Evolutionary conservation across 495 filamentous ascomycete genomes (phyloP).

Genomic region (Pyrenopolyporus hunteri): DNA sequence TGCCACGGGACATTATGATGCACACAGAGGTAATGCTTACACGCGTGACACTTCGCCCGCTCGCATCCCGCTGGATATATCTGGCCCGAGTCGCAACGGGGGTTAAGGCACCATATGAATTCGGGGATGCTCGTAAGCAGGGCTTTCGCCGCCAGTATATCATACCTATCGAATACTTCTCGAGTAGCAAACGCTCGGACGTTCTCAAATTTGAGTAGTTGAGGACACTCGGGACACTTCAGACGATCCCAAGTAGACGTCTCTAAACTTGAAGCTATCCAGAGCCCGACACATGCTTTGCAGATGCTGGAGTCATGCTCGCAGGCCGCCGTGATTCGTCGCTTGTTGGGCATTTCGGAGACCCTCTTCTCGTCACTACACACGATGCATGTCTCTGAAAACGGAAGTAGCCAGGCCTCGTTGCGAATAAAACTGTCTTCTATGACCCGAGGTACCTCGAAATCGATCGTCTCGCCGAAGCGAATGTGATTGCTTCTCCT

Average conservation of each 20-base stretch:
- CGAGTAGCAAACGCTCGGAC: conserved; percentile 41
- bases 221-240: conserved; percentile 50
- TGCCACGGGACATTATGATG: conserved; percentile 56
- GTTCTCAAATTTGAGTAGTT: conserved; percentile 44
- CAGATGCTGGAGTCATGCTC: conserved; percentile 45
- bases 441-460: conserved; percentile 39
- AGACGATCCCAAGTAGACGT: conserved; percentile 42
- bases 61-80: conserved; percentile 45
- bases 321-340: conserved; percentile 42
- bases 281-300: conserved; percentile 44
- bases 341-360: conserved; percentile 41
- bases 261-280: conserved; percentile 45
- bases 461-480: conserved; percentile 41
- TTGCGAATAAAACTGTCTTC: conserved; percentile 41
- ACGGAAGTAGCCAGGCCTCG: conserved; percentile 46
- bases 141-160: conserved; percentile 40
- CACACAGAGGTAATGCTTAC: conserved; percentile 47
- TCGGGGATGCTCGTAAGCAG: conserved; percentile 42
- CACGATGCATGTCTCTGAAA: conserved; percentile 43
- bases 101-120: conserved; percentile 52
- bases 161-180: conserved; percentile 45
- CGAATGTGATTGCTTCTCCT: conserved; percentile 21
- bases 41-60: conserved; percentile 49
- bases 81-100: conserved; percentile 52
- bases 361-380: conserved; percentile 48